Conservation (phyloP, 768 basidiomycete genomes). For the Mycena venus region DNA sequence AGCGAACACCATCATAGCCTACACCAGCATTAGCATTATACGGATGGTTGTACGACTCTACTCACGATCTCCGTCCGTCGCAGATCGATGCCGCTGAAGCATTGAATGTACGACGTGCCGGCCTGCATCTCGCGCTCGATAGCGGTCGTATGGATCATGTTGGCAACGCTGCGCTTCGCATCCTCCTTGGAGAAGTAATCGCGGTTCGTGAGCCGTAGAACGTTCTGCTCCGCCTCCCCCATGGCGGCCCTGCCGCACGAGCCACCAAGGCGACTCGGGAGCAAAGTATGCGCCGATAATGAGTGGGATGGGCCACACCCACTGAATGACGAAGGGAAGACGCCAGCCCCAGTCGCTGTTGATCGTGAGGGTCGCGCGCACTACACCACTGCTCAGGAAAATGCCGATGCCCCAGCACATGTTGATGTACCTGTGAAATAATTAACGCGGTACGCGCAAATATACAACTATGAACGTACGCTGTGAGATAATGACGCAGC, state of each 20-base stretch:
- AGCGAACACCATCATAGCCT: slow-evolving; percentile 42
- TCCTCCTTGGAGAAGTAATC: slow-evolving; percentile 33
- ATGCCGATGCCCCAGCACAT: slow-evolving; percentile 41
- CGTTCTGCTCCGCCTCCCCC: slow-evolving; percentile 35
- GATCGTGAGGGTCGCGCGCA: slow-evolving; percentile 33
- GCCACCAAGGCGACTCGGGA: slow-evolving; percentile 39
- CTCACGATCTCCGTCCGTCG: slow-evolving; percentile 39
- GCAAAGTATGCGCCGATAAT: slow-evolving; percentile 33
- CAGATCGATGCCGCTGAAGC: slow-evolving; percentile 35
- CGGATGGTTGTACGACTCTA: not conserved
- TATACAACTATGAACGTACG: not conserved
- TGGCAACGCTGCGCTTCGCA: slow-evolving; percentile 31
- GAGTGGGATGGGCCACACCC: slow-evolving; percentile 39
- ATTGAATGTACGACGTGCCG: slow-evolving; percentile 37
- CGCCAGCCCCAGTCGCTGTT: slow-evolving; percentile 41
- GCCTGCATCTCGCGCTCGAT: slow-evolving; percentile 36
- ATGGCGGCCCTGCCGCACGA: slow-evolving; percentile 35
- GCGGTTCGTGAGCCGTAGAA: slow-evolving; percentile 31
- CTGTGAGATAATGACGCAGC: slow-evolving; percentile 38
- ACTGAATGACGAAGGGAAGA: slow-evolving; percentile 39
- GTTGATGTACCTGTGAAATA: slow-evolving; percentile 33
- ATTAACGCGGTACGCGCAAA: not conserved
- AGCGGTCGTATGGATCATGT: slow-evolving; percentile 40
- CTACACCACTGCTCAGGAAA: slow-evolving; percentile 34
- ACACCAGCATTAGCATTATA: not conserved